Base-by-base conservation (phyloP, 495 filamentous ascomycete species). In the Astrocystis sublimbata region DNA sequence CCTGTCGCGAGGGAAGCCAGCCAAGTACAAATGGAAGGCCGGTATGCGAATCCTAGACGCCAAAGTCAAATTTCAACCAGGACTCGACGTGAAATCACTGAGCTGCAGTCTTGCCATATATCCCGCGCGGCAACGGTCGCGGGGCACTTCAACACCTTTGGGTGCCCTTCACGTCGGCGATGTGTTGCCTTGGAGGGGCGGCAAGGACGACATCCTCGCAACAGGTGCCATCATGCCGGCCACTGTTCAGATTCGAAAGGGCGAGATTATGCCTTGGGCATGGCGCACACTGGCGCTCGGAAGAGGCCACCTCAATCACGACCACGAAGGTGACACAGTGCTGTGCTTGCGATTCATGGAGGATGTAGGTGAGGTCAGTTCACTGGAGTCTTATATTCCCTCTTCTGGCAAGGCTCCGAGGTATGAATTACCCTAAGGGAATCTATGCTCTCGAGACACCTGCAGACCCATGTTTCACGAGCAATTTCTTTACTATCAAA, bases 281-380 rank as follows among this genome's bases (percentile, higher is more conserved):
- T 63, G 79, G 38, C 74, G 78, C 30, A 75, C 71, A 49, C 65
- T 81, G 40, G 64, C 63, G 4, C 62, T 79, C 1, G 58, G 65
- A 19, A 26, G 4, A 19, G 30, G 36, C 6, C 33, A 30, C 23
- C 3, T 19, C 9, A 9, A 13, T 85, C 40, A 67, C 61, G 52
- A 68, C 10, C 46, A 26, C 3, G 38, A 63, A 70, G 53, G 23
- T 0, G 30, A 60, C 28, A 5, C 38, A 3, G 13, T 28, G 8
- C 10, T 64, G 1, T 31, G 46, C 19, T 23, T 76, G 13, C 53
- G 62, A 6, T 84, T 97, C 21, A 89, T 89, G 78, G 94, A 98
- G 68, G 93, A 98, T 61, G 92, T 92, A 2, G 93, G 93, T 6
- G 92, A n/a, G n/a, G n/a, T n/a, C n/a, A n/a, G n/a, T n/a, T n/a